Conservation (phyloP, 257 asterid genomes). For the Salvia hispanica region DNA sequence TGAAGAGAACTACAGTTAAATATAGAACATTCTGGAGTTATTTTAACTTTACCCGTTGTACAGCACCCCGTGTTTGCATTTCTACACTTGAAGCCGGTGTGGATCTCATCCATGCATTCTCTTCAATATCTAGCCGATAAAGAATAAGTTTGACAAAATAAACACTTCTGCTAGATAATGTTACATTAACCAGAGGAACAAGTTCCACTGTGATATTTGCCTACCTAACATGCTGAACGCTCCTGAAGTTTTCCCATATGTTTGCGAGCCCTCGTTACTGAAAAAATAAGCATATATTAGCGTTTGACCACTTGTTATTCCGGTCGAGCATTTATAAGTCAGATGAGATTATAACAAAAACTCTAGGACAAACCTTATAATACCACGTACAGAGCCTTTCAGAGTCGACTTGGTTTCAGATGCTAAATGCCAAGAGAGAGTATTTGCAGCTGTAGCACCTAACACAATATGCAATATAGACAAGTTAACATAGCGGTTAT, state of each 20-base stretch:
- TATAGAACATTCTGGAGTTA: conserved; percentile 24
- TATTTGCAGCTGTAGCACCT: conserved; percentile 83
- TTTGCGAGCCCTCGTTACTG: conserved; percentile 61
- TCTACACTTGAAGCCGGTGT: conserved; percentile 64
- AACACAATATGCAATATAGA: conserved; percentile 24
- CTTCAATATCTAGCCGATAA: conserved; percentile 56
- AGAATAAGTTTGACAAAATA: conserved; percentile 20
- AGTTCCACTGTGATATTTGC: conserved; percentile 26
- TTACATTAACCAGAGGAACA: conserved; percentile 16
- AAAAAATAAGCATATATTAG: conserved; percentile 36
- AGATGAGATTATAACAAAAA: conserved; percentile 18
- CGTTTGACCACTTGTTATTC: conserved; percentile 22
- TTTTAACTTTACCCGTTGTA: conserved; percentile 54
- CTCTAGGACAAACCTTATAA: conserved; percentile 55
- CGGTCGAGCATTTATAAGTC: conserved; percentile 13
- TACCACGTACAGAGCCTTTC: conserved; percentile 65
- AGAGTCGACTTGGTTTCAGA: conserved; percentile 87
- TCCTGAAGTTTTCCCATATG: conserved; percentile 43
- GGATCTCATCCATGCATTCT: conserved; percentile 49
- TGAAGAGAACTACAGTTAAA: neutral
- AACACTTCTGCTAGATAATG: conserved; percentile 1
- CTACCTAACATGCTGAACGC: conserved; percentile 58
- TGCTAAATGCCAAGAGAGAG: conserved; percentile 97
- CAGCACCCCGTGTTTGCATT: conserved; percentile 61
- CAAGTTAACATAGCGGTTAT: conserved; percentile 10